Percentiles rank a stretch among this genome's conserved stretches.
Evolutionary conservation across 2,329 filamentous ascomycete species (phyloP).

Genomic region (Dendryphion nanum): DNA sequence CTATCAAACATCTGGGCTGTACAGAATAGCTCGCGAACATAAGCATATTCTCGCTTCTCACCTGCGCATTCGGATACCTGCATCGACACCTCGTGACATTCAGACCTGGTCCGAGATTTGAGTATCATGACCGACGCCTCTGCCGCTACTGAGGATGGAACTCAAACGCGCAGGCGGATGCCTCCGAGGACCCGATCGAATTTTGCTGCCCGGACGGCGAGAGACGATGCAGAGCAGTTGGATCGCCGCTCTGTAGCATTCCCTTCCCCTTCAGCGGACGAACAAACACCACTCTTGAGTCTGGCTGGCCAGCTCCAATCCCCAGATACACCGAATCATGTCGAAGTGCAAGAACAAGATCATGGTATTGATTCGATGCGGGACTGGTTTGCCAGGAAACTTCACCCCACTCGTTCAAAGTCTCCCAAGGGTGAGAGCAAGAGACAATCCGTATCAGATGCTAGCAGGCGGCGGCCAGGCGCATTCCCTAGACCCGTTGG

Average conservation of each 20-base stretch:
- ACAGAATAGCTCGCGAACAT: no score
- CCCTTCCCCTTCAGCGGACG: conserved; percentile 24
- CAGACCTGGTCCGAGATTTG: conserved; percentile 4
- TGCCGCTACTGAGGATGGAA: conserved; percentile 8
- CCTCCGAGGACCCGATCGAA: conserved; percentile 38
- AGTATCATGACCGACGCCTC: conserved; percentile 25
- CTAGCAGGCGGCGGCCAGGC: conserved; percentile 33
- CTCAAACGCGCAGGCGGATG: conserved; percentile 24
- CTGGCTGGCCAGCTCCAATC: conserved; percentile 1
- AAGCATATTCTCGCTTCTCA: no score
- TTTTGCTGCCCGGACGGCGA: conserved; percentile 47
- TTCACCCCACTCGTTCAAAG: conserved; percentile 11
- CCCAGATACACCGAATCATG: conserved; percentile 1
- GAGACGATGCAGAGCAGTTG: conserved; percentile 46
- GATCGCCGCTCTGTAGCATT: conserved; percentile 38
- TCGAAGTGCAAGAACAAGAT: conserved; percentile 14
- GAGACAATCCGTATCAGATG: conserved; percentile 20
- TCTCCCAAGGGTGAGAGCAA: conserved; percentile 14
- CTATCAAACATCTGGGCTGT: no score
- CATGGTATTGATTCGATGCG: conserved; percentile 19
- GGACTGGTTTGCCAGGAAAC: conserved; percentile 24
- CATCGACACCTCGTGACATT: no score
- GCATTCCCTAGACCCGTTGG: conserved; percentile 41
- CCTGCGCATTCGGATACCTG: no score
- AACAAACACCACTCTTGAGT: conserved; percentile 33